Conservation (phyloP, 106 monocot genomes). For the Dendrobium nobile region DNA sequence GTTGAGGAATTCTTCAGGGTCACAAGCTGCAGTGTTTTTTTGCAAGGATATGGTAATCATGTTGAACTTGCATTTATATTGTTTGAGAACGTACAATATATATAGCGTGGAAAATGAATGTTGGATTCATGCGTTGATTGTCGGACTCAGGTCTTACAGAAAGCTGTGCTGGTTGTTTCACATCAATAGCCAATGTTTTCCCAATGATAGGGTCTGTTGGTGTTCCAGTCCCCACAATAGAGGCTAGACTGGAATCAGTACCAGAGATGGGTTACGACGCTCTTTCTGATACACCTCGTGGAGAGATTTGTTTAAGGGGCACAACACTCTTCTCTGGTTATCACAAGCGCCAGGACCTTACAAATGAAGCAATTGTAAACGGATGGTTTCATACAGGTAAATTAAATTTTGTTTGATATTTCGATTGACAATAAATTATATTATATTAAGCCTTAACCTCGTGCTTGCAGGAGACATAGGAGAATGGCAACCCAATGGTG, state of each 20-base stretch:
- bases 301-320: constrained; percentile 93
- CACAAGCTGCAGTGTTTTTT: constrained; percentile 55
- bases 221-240: constrained; percentile 67
- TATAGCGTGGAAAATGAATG: no score
- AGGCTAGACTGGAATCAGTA: constrained; percentile 80
- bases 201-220: constrained; percentile 89
- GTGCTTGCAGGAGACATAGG: constrained; percentile 75
- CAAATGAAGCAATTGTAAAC: constrained; percentile 52
- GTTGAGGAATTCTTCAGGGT: constrained; percentile 92
- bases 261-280: constrained; percentile 94
- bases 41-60: constrained; percentile 93
- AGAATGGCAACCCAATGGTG: constrained; percentile 88
- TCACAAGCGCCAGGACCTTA: constrained; percentile 72
- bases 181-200: constrained; percentile 77
- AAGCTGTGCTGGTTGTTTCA: constrained; percentile 85
- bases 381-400: constrained; percentile 97
- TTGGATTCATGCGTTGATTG: background rate
- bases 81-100: no score
- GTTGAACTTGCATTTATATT: background rate
- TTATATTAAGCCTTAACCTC: no score
- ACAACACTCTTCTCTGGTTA: constrained; percentile 85
- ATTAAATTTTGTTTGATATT: background rate
- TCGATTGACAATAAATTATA: no score
- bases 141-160: constrained; percentile 69
- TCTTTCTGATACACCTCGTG: constrained; percentile 58